A percentile compares a stretch with the other conserved stretches of the same genome.
These are phyloP conservation scores for Epichloe sp. DNA, from an alignment of 2,329 filamentous ascomycete genomes.

Conservation along the genomic window DNA sequence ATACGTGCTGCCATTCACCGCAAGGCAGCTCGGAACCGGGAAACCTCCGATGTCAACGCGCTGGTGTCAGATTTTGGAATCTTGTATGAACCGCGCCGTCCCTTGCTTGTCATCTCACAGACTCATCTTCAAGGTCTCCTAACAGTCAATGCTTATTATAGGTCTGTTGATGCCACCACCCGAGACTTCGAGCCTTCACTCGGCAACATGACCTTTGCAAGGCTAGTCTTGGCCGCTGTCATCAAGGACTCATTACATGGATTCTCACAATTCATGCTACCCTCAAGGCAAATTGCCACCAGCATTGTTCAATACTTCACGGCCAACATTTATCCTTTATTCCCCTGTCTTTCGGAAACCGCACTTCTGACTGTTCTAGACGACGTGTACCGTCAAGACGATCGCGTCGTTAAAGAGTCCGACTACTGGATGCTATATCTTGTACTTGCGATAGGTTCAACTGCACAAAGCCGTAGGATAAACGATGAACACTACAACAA, in stretches of 20 bases:
- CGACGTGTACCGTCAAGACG: conserved; percentile 62
- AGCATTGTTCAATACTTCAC: conserved; percentile 73
- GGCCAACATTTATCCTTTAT: conserved; percentile 63
- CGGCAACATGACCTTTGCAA: conserved; percentile 83
- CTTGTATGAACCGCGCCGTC: conserved; percentile 39
- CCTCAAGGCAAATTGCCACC: conserved; percentile 54
- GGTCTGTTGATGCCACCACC: conserved; percentile 87
- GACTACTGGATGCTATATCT: conserved; percentile 83
- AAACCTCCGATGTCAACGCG: conserved; percentile 80
- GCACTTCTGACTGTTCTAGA: conserved; percentile 66
- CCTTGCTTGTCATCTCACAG: not conserved
- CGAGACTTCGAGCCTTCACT: conserved; percentile 85
- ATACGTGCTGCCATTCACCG: conserved; percentile 51
- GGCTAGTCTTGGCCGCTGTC: conserved; percentile 73
- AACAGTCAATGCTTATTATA: conserved; percentile 19
- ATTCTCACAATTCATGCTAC: conserved; percentile 48
- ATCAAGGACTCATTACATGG: conserved; percentile 59
- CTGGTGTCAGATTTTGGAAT: conserved; percentile 90
- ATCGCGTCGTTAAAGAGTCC: conserved; percentile 47
- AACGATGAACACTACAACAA: conserved; percentile 49
- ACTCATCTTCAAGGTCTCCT: not conserved
- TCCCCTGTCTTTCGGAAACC: conserved; percentile 74
- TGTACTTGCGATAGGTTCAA: conserved; percentile 73
- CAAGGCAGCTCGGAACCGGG: conserved; percentile 50
- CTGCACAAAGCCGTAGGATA: conserved; percentile 56